A percentile compares a stretch with the other conserved stretches of the same genome.
Evolutionary conservation across 345 rosid species (phyloP).

Genomic region (Salix purpurea): DNA sequence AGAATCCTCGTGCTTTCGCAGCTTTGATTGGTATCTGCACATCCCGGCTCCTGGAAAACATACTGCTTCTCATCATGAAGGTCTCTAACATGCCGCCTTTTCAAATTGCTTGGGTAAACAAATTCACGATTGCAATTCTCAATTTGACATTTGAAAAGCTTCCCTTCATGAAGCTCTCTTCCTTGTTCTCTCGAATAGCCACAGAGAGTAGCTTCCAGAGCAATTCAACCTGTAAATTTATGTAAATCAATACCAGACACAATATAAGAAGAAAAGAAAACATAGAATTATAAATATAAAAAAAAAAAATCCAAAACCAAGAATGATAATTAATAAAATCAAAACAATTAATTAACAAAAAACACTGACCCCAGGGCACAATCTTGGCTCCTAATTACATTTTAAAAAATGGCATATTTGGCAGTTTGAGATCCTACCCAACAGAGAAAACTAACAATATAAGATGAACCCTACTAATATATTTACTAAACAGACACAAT

Average conservation of each 20-base stretch:
- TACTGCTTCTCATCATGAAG: constrained; percentile 43
- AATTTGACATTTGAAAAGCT: constrained; percentile 59
- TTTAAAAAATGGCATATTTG: no score
- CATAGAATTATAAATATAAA: not conserved
- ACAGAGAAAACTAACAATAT: not conserved
- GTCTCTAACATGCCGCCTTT: constrained; percentile 47
- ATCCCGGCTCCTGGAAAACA: constrained; percentile 65
- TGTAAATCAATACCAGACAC: not conserved
- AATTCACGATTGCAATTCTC: constrained; percentile 55
- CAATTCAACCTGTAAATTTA: not conserved
- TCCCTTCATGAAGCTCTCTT: constrained; percentile 62
- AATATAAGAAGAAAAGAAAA: not conserved
- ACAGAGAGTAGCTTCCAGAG: not conserved
- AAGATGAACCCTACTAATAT: not conserved
- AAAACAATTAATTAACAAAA: not conserved
- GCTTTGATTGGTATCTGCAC: constrained; percentile 53
- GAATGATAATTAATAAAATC: not conserved
- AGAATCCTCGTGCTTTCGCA: constrained; percentile 63
- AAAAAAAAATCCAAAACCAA: not conserved
- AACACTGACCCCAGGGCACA: not conserved
- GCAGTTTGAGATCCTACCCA: no score
- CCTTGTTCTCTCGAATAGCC: constrained; percentile 35
- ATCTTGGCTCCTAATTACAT: not conserved
- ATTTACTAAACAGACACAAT: not conserved
- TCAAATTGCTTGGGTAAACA: constrained; percentile 46